phyloP scores from a whole-genome alignment of 108 stramenopile species.

The Aurantiochytrium sp. region DNA sequence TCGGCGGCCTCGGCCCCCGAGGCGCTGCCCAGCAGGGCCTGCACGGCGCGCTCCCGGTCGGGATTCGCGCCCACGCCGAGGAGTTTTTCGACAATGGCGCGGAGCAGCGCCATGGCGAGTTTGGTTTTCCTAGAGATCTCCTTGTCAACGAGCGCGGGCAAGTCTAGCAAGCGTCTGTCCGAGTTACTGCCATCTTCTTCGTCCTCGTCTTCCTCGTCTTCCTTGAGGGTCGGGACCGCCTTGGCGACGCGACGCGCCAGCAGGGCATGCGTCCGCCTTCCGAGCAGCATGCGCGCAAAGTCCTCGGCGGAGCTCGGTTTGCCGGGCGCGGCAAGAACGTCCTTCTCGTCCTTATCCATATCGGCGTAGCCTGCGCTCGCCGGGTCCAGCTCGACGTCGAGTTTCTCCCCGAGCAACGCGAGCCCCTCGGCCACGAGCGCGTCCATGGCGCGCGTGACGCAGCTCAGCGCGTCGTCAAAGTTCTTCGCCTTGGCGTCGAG shows the following conservation, averaged over 20 bases:
- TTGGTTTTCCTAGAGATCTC: not conserved
- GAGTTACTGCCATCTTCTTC: not conserved
- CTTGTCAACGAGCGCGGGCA: not conserved
- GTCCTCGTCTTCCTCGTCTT: slow-evolving; percentile 4
- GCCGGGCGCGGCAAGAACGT: not conserved
- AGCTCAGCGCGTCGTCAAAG: not conserved
- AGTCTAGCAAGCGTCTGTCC: not conserved
- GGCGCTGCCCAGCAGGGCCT: not conserved
- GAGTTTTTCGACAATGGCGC: not conserved
- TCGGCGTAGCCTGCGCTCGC: not conserved
- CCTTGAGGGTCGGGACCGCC: not conserved
- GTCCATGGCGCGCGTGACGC: not conserved
- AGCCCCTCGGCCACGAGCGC: not conserved
- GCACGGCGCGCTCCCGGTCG: not conserved
- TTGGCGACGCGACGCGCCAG: not conserved
- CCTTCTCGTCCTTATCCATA: not conserved
- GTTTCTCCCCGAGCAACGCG: not conserved
- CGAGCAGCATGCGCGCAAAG: not conserved
- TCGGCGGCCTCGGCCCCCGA: not conserved
- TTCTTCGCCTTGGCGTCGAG: not conserved
- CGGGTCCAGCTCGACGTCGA: not conserved
- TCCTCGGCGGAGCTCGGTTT: not conserved
- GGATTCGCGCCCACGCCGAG: not conserved
- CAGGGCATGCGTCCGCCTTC: not conserved
- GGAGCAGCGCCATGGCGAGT: not conserved